Conservation (phyloP, 73 alveolate genomes). For the Stentor roeselii region DNA sequence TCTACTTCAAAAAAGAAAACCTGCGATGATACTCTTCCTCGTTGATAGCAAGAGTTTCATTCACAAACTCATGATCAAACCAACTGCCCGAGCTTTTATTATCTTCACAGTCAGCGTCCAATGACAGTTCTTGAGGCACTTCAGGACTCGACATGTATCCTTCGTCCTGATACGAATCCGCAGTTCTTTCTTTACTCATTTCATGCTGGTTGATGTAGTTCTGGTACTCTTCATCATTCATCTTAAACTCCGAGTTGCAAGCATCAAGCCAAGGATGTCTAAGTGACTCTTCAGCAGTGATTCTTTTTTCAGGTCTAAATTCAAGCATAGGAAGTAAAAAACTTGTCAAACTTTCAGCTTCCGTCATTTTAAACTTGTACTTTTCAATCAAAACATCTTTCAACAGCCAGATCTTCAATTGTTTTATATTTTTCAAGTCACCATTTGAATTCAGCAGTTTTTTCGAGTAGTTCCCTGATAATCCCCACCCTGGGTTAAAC, state of each 20-base stretch:
- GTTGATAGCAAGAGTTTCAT: background rate
- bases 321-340: constrained; percentile 78
- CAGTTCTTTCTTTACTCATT: background rate
- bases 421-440: constrained; percentile 44
- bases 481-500: constrained; percentile 58
- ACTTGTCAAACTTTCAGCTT: constrained; percentile 71
- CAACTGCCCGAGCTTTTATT: background rate
- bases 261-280: constrained; percentile 70
- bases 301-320: constrained; percentile 70
- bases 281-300: constrained; percentile 70
- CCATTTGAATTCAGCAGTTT: constrained; percentile 51
- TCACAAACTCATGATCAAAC: background rate
- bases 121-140: background rate
- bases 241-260: constrained; percentile 23
- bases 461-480: constrained; percentile 53
- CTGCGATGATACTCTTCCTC: background rate
- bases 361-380: constrained; percentile 58
- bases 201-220: background rate
- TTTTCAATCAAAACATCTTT: constrained; percentile 68
- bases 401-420: constrained; percentile 60
- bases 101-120: constrained; percentile 9
- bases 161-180: background rate
- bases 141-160: background rate
- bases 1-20: too few species aligned
- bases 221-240: constrained; percentile 20